phyloP scores from a whole-genome alignment of 2,329 filamentous ascomycete genomes.

The Microdochium nivale region DNA sequence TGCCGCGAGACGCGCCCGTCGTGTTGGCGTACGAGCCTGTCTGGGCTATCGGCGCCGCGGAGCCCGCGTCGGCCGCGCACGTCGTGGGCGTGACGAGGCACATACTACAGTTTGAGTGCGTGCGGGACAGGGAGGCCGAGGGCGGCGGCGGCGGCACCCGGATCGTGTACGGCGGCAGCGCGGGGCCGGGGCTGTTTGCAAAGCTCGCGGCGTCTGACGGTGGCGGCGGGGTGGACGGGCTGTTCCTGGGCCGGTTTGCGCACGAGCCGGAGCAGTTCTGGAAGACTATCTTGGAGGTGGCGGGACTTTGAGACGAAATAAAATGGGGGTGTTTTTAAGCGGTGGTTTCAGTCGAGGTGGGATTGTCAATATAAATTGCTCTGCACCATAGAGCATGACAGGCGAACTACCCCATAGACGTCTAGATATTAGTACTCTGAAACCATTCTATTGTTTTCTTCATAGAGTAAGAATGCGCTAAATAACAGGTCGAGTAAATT shows the following conservation, averaged over 20 bases:
- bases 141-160: constrained; percentile 55
- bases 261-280: constrained; percentile 67
- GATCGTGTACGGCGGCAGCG: constrained; percentile 76
- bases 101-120: constrained; percentile 45
- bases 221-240: constrained; percentile 56
- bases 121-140: constrained; percentile 33
- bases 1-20: constrained; percentile 57
- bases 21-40: constrained; percentile 82
- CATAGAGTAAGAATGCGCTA: no score
- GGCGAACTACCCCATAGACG: no score
- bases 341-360: no score
- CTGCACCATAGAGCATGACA: no score
- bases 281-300: constrained; percentile 65
- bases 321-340: no score
- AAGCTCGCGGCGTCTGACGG: constrained; percentile 41
- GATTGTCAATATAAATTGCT: no score
- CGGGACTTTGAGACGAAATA: constrained; percentile 32
- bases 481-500: no score
- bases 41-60: constrained; percentile 73
- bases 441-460: no score
- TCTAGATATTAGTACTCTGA: no score
- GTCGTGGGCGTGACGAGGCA: constrained; percentile 62
- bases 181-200: constrained; percentile 68
- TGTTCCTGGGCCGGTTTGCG: constrained; percentile 75
- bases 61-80: constrained; percentile 64